phyloP scores from a whole-genome alignment of 2,329 filamentous ascomycete genomes.

The Colletotrichum cereale region DNA sequence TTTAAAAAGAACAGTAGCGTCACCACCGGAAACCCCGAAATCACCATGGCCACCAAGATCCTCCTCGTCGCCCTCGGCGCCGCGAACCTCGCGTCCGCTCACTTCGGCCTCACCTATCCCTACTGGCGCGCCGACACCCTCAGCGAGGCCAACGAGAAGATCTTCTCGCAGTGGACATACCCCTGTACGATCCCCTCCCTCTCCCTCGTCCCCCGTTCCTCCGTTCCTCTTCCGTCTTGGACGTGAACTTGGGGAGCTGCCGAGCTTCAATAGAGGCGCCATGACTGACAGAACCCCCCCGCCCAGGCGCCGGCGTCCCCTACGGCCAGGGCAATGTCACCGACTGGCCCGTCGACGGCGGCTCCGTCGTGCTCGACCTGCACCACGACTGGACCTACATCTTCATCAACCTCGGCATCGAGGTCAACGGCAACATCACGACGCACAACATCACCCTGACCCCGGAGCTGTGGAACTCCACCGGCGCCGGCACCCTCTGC shows the following conservation, averaged over 20 bases:
- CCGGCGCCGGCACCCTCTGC: slow-evolving; percentile 74
- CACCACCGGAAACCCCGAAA: slow-evolving; percentile 1
- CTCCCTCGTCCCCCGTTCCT: not conserved
- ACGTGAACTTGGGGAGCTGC: not conserved
- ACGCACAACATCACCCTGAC: slow-evolving; percentile 79
- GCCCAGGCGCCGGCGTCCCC: slow-evolving; percentile 62
- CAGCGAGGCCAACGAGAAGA: slow-evolving; percentile 48
- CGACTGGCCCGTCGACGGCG: slow-evolving; percentile 66
- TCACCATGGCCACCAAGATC: slow-evolving; percentile 49
- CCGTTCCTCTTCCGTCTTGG: slow-evolving; percentile 10
- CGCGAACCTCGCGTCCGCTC: slow-evolving; percentile 56
- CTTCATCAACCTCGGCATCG: slow-evolving; percentile 66
- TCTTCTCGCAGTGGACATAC: slow-evolving; percentile 62
- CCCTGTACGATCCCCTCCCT: slow-evolving; percentile 58
- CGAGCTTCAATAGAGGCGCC: not conserved
- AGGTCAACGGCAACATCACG: slow-evolving; percentile 58
- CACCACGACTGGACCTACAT: slow-evolving; percentile 66
- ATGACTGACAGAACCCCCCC: not conserved
- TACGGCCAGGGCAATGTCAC: slow-evolving; percentile 60
- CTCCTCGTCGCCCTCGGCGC: slow-evolving; percentile 51
- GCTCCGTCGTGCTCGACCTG: slow-evolving; percentile 61
- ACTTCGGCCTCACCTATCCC: slow-evolving; percentile 63
- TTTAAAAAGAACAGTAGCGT: not conserved
- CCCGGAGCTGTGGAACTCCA: slow-evolving; percentile 69
- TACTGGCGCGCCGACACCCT: slow-evolving; percentile 63